Percentiles rank a stretch among this genome's conserved stretches.
Evolutionary conservation across 495 filamentous ascomycete species (phyloP).

Genomic region (Neurospora sp.): DNA sequence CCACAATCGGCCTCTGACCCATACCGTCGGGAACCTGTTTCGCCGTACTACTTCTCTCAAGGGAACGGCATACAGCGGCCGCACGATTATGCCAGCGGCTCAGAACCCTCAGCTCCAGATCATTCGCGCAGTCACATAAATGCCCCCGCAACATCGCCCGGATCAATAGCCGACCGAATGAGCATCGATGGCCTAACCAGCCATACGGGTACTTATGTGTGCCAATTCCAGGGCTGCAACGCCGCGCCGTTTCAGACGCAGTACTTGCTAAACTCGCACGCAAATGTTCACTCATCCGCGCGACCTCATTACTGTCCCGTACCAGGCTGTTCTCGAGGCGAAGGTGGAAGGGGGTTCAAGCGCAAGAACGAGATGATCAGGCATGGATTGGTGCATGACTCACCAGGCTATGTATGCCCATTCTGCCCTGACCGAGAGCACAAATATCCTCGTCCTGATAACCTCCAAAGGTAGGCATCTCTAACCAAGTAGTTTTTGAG

Average conservation of each 20-base stretch:
- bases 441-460: conserved; percentile 93
- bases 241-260: conserved; percentile 90
- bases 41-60: conserved; percentile 10
- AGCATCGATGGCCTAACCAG: conserved; percentile 40
- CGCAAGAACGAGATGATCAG: conserved; percentile 99
- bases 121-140: conserved; percentile 11
- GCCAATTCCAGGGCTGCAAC: conserved; percentile 48
- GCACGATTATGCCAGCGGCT: conserved; percentile 13
- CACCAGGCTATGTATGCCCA: conserved; percentile 92
- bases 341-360: conserved; percentile 92
- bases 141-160: conserved; percentile 20
- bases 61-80: conserved; percentile 9
- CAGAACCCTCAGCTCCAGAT: conserved; percentile 22
- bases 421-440: conserved; percentile 95
- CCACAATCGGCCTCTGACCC: conserved; percentile 24
- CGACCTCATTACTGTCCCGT: conserved; percentile 89
- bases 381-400: conserved; percentile 89
- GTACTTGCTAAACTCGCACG: conserved; percentile 73
- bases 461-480: conserved; percentile 74
- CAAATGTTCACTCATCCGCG: conserved; percentile 87
- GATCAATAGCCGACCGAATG: conserved; percentile 36
- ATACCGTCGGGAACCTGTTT: conserved; percentile 15
- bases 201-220: conserved; percentile 18
- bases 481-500: not conserved
- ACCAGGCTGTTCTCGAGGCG: conserved; percentile 62